Evolutionary conservation across 495 filamentous ascomycete genomes (phyloP), one percentile per base, ranked within the genome.

Genomic region (Neurospora hispaniola): DNA sequence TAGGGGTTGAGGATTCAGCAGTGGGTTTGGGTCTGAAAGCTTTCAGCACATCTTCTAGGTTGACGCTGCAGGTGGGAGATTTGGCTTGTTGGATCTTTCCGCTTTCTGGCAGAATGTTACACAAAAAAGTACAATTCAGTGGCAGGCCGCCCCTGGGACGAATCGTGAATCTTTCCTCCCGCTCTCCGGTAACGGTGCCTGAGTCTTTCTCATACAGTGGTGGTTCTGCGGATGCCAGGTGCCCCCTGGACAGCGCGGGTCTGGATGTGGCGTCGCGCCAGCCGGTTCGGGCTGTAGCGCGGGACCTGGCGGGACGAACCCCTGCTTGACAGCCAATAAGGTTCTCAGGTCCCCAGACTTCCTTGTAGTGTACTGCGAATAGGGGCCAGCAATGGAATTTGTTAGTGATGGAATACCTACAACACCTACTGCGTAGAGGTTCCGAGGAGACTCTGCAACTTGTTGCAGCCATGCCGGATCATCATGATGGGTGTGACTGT

Each of bases 41-140:
- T 59, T 59, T 31, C 48, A 59, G 48, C 48, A 59, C 48, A 14
- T 59, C 46, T 54, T 70, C 35, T 48, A 27, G 27, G 70, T 48
- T 71, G 70, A 31, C 16, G 70, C 23, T 44, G 70, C 18, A 54
- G 41, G n/a, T 20, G 54, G 18, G 54, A 44, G n/a, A 69, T 48
- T 54, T 54, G 46, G 40, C 31, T 62, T 62, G 31, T 54, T 69
- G 69, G 68, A 69, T 73, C 59, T 70, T 73, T 73, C 59, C 71
- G n/a, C 38, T 72, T 70, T 42, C 20, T 70, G 38, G 62, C 23
- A 38, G 7, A 11, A 18, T 6, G 16, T 40, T 40, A 59, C 48
- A 14, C 27, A 59, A 59, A 59, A 23, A 27, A 59, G 48, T 59
- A 27, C n/a, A 48, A 20, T 48, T 48, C 18, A 8, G 43, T 44